These are phyloP conservation scores for Apophysomyces variabilis DNA, from an alignment of 371 early-diverging fungal genomes.

Conservation along the genomic window DNA sequence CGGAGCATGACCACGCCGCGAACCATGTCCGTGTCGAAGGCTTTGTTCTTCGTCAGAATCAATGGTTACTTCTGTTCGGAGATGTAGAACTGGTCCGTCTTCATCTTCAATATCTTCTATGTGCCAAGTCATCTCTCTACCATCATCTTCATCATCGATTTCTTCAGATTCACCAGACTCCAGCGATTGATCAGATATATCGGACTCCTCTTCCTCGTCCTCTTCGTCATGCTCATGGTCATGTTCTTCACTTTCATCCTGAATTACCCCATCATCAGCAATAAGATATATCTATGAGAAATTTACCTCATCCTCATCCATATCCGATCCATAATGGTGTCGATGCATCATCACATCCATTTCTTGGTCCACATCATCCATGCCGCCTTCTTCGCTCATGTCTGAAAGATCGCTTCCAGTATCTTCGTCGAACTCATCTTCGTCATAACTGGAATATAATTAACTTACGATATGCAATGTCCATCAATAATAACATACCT, in stretches of 20 bases:
- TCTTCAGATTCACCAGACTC: conserved; percentile 57
- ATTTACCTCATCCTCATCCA: conserved; percentile 51
- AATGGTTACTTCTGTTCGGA: conserved; percentile 43
- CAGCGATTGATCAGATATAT: conserved; percentile 27
- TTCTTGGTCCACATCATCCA: conserved; percentile 62
- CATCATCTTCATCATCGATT: conserved; percentile 53
- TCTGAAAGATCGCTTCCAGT: conserved; percentile 76
- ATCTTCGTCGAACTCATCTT: conserved; percentile 74
- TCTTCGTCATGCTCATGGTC: conserved; percentile 49
- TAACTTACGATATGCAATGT: conserved; percentile 8
- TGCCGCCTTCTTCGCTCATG: conserved; percentile 66
- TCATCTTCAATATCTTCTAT: conserved; percentile 61
- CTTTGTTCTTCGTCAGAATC: conserved; percentile 49
- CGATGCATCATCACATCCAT: conserved; percentile 73
- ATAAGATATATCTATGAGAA: not conserved
- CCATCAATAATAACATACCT: conserved; percentile 34
- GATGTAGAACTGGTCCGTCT: conserved; percentile 52
- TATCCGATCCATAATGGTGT: conserved; percentile 52
- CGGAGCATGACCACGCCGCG: conserved; percentile 25
- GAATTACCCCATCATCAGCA: not conserved
- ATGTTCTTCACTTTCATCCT: conserved; percentile 44
- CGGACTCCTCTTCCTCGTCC: conserved; percentile 37
- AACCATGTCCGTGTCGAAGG: not conserved
- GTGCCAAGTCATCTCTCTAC: conserved; percentile 56
- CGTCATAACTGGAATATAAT: conserved; percentile 42